These are phyloP conservation scores for Hyparrhenia diplandra DNA, from an alignment of 176 grass and related monocot genomes.

Conservation along the genomic window DNA sequence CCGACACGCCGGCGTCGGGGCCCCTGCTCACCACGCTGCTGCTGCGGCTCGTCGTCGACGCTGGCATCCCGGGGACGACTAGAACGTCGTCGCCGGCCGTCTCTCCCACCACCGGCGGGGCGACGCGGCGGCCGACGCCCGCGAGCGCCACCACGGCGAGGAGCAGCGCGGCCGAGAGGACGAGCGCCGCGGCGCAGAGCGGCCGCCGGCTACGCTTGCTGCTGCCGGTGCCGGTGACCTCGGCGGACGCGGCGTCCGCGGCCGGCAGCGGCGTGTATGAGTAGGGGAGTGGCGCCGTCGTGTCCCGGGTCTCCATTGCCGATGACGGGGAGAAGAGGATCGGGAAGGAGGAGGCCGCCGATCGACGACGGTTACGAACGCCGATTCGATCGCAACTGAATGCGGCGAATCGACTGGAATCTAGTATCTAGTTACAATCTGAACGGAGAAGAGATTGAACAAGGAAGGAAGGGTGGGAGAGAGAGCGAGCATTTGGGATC, in stretches of 20 bases:
- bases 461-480: too few species aligned
- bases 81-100: background rate
- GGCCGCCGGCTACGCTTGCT: background rate
- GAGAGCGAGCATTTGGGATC: background rate
- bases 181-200: background rate
- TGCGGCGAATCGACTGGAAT: too few species aligned
- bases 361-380: too few species aligned
- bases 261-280: conserved; percentile 34
- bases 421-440: too few species aligned
- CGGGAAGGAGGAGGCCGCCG: too few species aligned
- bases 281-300: background rate
- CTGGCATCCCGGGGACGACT: background rate
- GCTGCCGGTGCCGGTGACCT: background rate
- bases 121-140: background rate
- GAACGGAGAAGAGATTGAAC: too few species aligned
- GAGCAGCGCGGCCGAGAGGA: background rate
- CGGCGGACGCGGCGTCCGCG: background rate
- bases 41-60: background rate
- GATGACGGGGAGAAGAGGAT: background rate
- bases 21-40: conserved; percentile 38
- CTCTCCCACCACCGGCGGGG: background rate
- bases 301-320: conserved; percentile 30
- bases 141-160: conserved; percentile 11
- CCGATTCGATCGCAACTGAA: too few species aligned
- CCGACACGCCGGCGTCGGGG: conserved; percentile 53